Base-by-base conservation (phyloP, 2,329 filamentous ascomycete species). In the Bipolaris bicolor region DNA sequence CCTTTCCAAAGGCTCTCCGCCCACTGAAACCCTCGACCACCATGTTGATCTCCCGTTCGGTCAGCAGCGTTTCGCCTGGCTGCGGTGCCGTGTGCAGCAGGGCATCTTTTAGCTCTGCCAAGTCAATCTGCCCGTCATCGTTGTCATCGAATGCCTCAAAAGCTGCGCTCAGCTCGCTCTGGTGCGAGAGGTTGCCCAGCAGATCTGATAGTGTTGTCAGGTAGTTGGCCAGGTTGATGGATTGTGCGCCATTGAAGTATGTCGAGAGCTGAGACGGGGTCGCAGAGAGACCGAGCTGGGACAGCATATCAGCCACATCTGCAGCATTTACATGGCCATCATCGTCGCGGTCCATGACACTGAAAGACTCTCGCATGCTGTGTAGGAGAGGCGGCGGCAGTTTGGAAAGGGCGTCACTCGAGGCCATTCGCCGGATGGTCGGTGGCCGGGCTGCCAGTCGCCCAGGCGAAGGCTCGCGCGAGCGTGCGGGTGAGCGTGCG, bases 81-180 rank as follows among this genome's bases (percentile, higher is more conserved):
- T 96, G 92, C 0, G 92, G 91, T 0, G 88, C 87, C 0, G 92
- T 97, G 64, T 92, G 86, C 39, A 97, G 78, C 43, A 99, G 76
- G 0, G 94, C 92, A 66, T 95, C 91, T 44, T 90, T 87, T 61
- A 99, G 78, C 76, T 97, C 92, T 0, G 80, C 84, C 18, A 96
- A 79, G 72, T 98, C 92, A 37, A 98, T 87, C 76, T 97, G 92
- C 3, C 95, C 95, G 68, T 90, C 95, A 74, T 99, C 95, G 62
- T 96, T 92, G 61, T 96, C 91, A 71, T 99, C 95, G 73, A 98
- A 98, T 0, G 95, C 95, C 2, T 92, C 92, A 66, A 99, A 94
- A 0, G 95, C 95, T 1, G 92, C 94, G 18, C 92, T 81, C 9
- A 99, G 84, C 73, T 99, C 95, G 15, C 87, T 84, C 20, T 87